A percentile compares a stretch with the other conserved stretches of the same genome.
phyloP scores from a whole-genome alignment of 768 basidiomycete genomes.

The Serendipita vermifera region DNA sequence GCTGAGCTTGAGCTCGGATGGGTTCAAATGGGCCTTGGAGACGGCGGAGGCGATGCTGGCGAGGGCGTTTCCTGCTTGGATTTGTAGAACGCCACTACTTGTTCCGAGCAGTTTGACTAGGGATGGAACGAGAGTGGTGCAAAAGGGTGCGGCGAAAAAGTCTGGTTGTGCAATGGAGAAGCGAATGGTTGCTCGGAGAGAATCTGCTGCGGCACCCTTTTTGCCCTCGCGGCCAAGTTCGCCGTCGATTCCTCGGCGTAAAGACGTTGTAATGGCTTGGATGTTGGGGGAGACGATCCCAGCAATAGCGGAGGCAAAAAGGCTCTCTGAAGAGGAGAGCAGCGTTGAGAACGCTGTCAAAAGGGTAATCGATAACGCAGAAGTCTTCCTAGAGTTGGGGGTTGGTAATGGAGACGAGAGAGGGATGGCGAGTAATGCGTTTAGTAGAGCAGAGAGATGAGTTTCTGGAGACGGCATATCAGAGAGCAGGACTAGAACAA shows the following conservation, averaged over 20 bases:
- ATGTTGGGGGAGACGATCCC: conserved; percentile 47
- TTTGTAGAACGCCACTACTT: neutral
- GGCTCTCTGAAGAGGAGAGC: too few relatives aligned
- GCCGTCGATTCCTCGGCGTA: conserved; percentile 67
- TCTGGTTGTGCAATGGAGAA: neutral
- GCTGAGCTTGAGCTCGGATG: neutral
- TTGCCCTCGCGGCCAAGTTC: conserved; percentile 83
- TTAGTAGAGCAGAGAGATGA: conserved; percentile 47
- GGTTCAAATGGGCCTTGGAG: conserved; percentile 37
- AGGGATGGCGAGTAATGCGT: conserved; percentile 57
- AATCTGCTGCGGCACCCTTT: conserved; percentile 68
- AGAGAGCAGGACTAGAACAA: conserved; percentile 2
- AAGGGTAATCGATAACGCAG: conserved; percentile 61
- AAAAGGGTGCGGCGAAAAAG: conserved; percentile 10
- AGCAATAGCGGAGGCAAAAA: conserved; percentile 57
- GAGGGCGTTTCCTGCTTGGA: neutral
- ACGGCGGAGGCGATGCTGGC: conserved; percentile 39
- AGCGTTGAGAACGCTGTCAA: too few relatives aligned
- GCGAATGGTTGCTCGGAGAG: conserved; percentile 45
- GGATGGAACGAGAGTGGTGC: conserved; percentile 47
- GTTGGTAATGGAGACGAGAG: conserved; percentile 57
- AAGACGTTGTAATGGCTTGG: conserved; percentile 54
- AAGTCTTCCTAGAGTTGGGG: conserved; percentile 78
- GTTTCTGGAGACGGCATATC: conserved; percentile 30
- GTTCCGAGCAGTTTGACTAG: conserved; percentile 42